Percentiles rank a stretch among this genome's conserved stretches.
Conservation (phyloP, 768 basidiomycete species). For the Lyophyllum atratum region DNA sequence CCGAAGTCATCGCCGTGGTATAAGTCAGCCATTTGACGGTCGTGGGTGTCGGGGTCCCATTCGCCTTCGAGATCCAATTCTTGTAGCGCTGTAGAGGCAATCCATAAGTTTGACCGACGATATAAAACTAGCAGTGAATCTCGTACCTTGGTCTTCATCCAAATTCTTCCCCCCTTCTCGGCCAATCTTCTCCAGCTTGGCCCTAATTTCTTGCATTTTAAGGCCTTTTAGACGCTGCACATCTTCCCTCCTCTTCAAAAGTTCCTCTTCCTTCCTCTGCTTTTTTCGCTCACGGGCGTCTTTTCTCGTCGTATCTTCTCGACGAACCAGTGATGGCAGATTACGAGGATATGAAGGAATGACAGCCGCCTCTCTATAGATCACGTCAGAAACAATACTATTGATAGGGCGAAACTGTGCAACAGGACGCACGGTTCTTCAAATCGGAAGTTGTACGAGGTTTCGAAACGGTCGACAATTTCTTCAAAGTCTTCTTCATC, state of each 20-base stretch:
- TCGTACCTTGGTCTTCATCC: slow-evolving; percentile 37
- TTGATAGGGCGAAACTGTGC: slow-evolving; percentile 1
- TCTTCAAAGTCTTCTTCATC: slow-evolving; percentile 86
- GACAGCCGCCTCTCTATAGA: slow-evolving; percentile 57
- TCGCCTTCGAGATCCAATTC: slow-evolving; percentile 88
- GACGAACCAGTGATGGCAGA: slow-evolving; percentile 61
- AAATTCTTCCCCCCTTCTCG: slow-evolving; percentile 64
- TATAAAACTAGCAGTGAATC: background rate
- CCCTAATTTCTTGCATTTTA: slow-evolving; percentile 81
- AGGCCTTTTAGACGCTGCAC: slow-evolving; percentile 78
- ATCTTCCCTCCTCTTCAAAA: slow-evolving; percentile 74
- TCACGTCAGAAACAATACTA: background rate
- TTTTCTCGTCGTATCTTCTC: slow-evolving; percentile 78
- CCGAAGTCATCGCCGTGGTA: slow-evolving; percentile 54
- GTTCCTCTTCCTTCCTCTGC: slow-evolving; percentile 78
- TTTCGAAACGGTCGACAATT: slow-evolving; percentile 88
- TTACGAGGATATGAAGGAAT: slow-evolving; percentile 80
- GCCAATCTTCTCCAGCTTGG: slow-evolving; percentile 73
- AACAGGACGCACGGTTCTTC: slow-evolving; percentile 82
- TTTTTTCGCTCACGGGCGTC: slow-evolving; percentile 80
- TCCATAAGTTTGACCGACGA: background rate
- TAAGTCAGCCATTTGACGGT: slow-evolving; percentile 76
- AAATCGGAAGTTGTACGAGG: slow-evolving; percentile 97
- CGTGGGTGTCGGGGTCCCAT: slow-evolving; percentile 88
- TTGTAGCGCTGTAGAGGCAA: slow-evolving; percentile 47